Conservation (phyloP, 306 rosid species). For the Rosa chinensis region DNA sequence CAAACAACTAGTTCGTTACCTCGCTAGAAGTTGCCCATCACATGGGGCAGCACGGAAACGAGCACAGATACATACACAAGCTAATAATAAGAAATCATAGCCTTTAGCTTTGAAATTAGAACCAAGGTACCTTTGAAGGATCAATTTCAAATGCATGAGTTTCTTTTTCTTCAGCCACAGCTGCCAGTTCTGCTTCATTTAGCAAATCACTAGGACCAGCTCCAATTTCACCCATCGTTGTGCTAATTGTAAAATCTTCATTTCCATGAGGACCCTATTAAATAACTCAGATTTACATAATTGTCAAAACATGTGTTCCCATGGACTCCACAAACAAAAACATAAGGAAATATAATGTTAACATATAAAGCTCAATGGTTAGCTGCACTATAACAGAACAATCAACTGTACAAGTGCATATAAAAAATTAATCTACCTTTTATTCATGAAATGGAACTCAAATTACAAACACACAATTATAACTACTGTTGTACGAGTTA, state of each 20-base stretch:
- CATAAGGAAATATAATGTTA: not conserved
- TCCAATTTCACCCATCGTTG: conserved; percentile 71
- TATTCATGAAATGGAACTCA: not conserved
- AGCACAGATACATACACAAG: not conserved
- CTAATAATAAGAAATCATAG: not conserved
- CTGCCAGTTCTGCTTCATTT: conserved; percentile 80
- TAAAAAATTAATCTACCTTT: not conserved
- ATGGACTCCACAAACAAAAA: not conserved
- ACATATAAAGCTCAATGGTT: not conserved
- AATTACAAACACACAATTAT: not conserved
- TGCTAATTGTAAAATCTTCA: conserved; percentile 82
- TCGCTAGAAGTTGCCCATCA: too few species aligned
- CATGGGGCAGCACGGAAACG: too few species aligned
- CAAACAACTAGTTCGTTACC: not conserved
- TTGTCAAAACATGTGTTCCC: conserved; percentile 3
- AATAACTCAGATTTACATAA: conserved; percentile 8
- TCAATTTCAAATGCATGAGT: conserved; percentile 83
- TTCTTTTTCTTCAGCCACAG: conserved; percentile 86
- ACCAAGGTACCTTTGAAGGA: conserved; percentile 63
- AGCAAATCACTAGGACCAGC: conserved; percentile 72
- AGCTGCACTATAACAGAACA: not conserved
- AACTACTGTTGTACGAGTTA: not conserved
- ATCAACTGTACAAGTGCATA: not conserved
- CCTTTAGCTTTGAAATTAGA: conserved; percentile 1
- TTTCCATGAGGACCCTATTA: conserved; percentile 54